Percentiles rank a stretch among this genome's conserved stretches.
Evolutionary conservation across 495 filamentous ascomycete genomes (phyloP).

Genomic region (Hypoxylon intermedium): DNA sequence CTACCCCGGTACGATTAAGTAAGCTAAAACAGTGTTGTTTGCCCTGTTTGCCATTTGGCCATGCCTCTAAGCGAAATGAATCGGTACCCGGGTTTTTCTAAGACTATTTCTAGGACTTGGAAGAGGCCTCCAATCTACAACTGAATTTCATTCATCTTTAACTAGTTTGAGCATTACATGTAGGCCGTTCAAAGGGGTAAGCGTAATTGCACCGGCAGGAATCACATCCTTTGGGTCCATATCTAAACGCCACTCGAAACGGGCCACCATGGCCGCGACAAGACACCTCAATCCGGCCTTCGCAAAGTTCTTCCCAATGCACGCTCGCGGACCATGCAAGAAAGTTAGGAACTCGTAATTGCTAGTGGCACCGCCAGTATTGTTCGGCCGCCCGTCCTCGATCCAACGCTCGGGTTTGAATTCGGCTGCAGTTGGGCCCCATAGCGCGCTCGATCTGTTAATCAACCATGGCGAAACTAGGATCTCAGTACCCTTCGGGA

Average conservation of each 20-base stretch:
- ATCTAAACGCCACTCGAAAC: constrained; percentile 28
- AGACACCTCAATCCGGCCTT: constrained; percentile 34
- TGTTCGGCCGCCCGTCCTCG: constrained; percentile 71
- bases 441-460: constrained; percentile 71
- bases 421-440: constrained; percentile 26
- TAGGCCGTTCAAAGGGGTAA: constrained; percentile 26
- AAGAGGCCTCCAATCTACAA: background rate
- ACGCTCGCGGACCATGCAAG: constrained; percentile 77
- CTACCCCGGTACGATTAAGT: too few relatives aligned
- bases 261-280: constrained; percentile 23
- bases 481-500: constrained; percentile 58
- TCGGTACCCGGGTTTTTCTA: background rate
- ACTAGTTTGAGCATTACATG: constrained; percentile 22
- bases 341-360: constrained; percentile 74
- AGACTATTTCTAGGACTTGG: too few relatives aligned
- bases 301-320: constrained; percentile 85
- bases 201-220: constrained; percentile 28
- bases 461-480: constrained; percentile 63
- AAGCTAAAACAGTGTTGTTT: background rate
- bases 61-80: constrained; percentile 16
- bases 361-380: constrained; percentile 48
- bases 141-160: background rate
- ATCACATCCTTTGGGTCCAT: constrained; percentile 37
- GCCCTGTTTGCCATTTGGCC: background rate
- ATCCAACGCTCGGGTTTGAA: constrained; percentile 45